These are phyloP conservation scores for Mortierella sp. DNA, from an alignment of 371 early-diverging fungal species.

Conservation along the genomic window DNA sequence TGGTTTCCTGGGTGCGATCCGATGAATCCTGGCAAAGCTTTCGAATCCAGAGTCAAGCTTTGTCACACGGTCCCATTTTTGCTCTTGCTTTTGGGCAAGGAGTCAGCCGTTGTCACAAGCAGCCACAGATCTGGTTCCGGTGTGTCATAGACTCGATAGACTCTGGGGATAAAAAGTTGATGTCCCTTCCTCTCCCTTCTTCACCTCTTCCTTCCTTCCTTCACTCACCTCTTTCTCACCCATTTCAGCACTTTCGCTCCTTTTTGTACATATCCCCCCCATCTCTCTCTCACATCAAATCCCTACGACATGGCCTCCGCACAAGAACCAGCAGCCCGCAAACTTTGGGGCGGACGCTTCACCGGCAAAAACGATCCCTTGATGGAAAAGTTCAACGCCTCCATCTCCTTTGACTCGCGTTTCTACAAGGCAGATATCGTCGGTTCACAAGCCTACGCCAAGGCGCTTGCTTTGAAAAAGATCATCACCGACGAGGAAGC, in stretches of 20 bases:
- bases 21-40: not conserved
- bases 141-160: too few species aligned
- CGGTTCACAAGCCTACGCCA: slow-evolving; percentile 93
- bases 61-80: too few species aligned
- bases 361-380: slow-evolving; percentile 92
- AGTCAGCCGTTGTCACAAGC: too few species aligned
- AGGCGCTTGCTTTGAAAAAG: slow-evolving; percentile 77
- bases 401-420: slow-evolving; percentile 91
- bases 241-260: not conserved
- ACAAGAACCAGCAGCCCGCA: slow-evolving; percentile 49
- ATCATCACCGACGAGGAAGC: slow-evolving; percentile 85
- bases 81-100: too few species aligned
- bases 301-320: slow-evolving; percentile 13
- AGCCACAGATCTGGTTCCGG: too few species aligned
- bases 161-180: too few species aligned
- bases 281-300: not conserved
- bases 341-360: slow-evolving; percentile 90
- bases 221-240: not conserved
- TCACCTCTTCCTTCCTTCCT: not conserved
- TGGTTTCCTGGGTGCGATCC: not conserved
- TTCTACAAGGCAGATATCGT: slow-evolving; percentile 90
- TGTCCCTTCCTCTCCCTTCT: not conserved
- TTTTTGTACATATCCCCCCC: not conserved
- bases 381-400: slow-evolving; percentile 96
- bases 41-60: too few species aligned